These are phyloP conservation scores for Globisporangium mamillatum DNA, from an alignment of 352 stramenopile species.

Conservation along the genomic window DNA sequence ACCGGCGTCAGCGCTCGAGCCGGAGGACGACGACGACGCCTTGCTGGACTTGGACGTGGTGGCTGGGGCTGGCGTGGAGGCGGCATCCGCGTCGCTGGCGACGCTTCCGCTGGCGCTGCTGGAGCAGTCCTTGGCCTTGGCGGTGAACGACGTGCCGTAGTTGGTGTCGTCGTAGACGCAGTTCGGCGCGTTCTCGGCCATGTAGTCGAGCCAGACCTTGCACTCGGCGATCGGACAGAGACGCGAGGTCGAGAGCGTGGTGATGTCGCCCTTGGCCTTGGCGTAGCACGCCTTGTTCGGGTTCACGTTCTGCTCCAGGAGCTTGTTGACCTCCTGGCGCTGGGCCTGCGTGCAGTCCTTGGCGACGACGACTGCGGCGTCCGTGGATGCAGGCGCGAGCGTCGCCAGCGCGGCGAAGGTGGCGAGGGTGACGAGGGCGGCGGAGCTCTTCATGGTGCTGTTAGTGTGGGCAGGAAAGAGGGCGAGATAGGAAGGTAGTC, in stretches of 20 bases:
- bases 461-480: not conserved
- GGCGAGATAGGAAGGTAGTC: conserved; percentile 11
- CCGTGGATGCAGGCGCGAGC: conserved; percentile 9
- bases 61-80: not conserved
- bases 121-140: conserved; percentile 49
- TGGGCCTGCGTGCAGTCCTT: conserved; percentile 51
- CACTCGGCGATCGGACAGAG: conserved; percentile 56
- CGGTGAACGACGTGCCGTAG: conserved; percentile 40
- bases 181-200: conserved; percentile 46
- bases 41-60: not conserved
- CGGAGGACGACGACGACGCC: conserved; percentile 11
- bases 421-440: conserved; percentile 8
- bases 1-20: conserved; percentile 18
- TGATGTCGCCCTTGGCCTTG: conserved; percentile 49
- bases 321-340: conserved; percentile 51
- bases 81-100: not conserved
- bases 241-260: conserved; percentile 40
- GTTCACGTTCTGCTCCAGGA: conserved; percentile 55
- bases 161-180: conserved; percentile 71
- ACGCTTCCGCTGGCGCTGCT: conserved; percentile 15
- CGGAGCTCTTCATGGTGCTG: conserved; percentile 36
- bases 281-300: conserved; percentile 56
- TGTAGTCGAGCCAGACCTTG: conserved; percentile 49
- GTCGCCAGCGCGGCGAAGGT: conserved; percentile 17
- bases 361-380: conserved; percentile 22